A percentile compares a stretch with the other conserved stretches of the same genome.
These are phyloP conservation scores for Kurtzmaniella quercitrusa DNA, from an alignment of 1,139 yeast species.

Conservation along the genomic window DNA sequence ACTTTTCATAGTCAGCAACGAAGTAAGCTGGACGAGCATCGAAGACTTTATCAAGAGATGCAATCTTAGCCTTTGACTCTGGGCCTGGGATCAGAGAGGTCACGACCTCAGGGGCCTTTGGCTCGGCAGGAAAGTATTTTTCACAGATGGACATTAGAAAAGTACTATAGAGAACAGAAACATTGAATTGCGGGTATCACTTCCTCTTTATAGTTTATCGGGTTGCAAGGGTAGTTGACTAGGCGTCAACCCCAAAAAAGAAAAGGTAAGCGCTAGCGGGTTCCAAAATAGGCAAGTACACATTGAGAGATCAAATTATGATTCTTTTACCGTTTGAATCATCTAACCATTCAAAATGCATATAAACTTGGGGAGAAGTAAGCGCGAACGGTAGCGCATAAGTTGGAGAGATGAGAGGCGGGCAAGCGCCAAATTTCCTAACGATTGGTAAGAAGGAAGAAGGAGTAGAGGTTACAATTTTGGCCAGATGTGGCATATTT, in stretches of 20 bases:
- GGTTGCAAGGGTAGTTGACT: neutral
- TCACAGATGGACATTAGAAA: conserved; percentile 39
- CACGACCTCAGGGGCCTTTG: conserved; percentile 51
- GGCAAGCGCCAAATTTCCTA: neutral
- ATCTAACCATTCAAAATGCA: neutral
- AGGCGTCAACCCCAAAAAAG: conserved; percentile 1
- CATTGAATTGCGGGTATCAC: neutral
- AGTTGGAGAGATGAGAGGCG: neutral
- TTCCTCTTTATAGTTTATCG: neutral
- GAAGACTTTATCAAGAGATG: conserved; percentile 49
- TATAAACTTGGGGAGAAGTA: neutral
- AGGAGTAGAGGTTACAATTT: too few species aligned
- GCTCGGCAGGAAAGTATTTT: conserved; percentile 64
- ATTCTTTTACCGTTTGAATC: neutral
- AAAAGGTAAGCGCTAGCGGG: conserved; percentile 1
- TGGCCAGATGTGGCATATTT: too few species aligned
- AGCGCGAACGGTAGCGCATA: neutral
- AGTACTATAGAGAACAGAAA: neutral
- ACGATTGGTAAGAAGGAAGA: too few species aligned
- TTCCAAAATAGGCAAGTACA: neutral
- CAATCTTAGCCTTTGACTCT: conserved; percentile 40
- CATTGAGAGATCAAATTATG: neutral
- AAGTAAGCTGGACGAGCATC: conserved; percentile 68
- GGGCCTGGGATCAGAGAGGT: conserved; percentile 64
- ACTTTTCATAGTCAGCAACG: conserved; percentile 63